A percentile compares a stretch with the other conserved stretches of the same genome.
Evolutionary conservation across 306 rosid genomes (phyloP).

Genomic region (Quercus cerris): DNA sequence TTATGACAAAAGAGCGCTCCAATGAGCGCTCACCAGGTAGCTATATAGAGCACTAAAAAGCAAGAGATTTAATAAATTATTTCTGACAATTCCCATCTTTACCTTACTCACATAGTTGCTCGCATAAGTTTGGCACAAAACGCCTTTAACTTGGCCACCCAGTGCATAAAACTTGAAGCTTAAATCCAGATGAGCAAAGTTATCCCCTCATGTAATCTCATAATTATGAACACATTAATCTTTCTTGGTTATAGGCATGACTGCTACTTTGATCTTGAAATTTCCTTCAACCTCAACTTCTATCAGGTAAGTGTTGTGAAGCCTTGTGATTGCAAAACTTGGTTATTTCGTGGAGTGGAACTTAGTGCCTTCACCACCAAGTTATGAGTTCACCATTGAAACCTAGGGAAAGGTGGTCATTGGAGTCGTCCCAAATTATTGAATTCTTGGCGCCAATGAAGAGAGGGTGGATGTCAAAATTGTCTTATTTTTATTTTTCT

Average conservation of each 20-base stretch:
- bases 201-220: conserved; percentile 14
- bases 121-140: conserved; percentile 25
- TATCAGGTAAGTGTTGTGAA: background rate
- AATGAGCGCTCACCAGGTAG: background rate
- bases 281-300: conserved; percentile 23
- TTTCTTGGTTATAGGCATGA: conserved; percentile 14
- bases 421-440: conserved; percentile 11
- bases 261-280: conserved; percentile 22
- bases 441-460: conserved; percentile 21
- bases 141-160: conserved; percentile 26
- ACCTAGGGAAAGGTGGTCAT: conserved; percentile 22
- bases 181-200: conserved; percentile 34
- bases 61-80: conserved; percentile 11
- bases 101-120: conserved; percentile 26
- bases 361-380: background rate
- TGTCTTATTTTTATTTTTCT: no score
- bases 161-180: conserved; percentile 29
- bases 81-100: conserved; percentile 36
- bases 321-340: background rate
- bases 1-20: background rate
- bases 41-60: background rate
- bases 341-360: conserved; percentile 1
- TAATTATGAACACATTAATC: conserved; percentile 17
- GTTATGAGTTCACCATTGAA: conserved; percentile 6
- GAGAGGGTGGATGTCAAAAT: conserved; percentile 15